Evolutionary conservation across 345 rosid species (phyloP).

Genomic region (Murraya paniculata): DNA sequence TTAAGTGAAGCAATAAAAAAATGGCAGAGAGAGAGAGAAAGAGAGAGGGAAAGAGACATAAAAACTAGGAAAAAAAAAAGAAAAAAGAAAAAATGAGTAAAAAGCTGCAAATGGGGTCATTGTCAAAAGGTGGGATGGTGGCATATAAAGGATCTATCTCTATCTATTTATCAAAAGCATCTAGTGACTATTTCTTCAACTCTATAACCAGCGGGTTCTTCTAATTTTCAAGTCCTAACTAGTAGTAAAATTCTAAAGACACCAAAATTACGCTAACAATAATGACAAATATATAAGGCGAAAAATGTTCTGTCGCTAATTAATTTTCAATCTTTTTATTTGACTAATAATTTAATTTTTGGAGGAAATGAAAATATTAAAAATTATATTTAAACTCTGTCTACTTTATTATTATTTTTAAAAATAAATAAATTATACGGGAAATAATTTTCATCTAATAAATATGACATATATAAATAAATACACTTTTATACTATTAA

Average conservation of each 20-base stretch:
- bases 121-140: conserved; percentile 44
- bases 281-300: neutral
- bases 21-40: neutral
- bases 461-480: too few relatives aligned
- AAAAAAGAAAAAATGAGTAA: neutral
- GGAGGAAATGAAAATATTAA: too few relatives aligned
- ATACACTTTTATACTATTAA: too few relatives aligned
- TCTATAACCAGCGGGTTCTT: neutral
- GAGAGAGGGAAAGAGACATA: conserved; percentile 3
- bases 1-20: conserved; percentile 37
- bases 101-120: conserved; percentile 35
- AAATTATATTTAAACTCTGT: too few relatives aligned
- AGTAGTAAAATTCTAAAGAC: neutral
- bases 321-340: too few relatives aligned
- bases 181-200: conserved; percentile 11
- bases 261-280: neutral
- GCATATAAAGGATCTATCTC: conserved; percentile 30
- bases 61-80: neutral
- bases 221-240: neutral
- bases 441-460: too few relatives aligned
- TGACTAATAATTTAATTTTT: too few relatives aligned
- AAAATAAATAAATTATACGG: too few relatives aligned
- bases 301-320: neutral
- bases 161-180: conserved; percentile 15
- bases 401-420: too few relatives aligned